Conservation (phyloP, 257 asterid species). For the Asclepias syriaca region DNA sequence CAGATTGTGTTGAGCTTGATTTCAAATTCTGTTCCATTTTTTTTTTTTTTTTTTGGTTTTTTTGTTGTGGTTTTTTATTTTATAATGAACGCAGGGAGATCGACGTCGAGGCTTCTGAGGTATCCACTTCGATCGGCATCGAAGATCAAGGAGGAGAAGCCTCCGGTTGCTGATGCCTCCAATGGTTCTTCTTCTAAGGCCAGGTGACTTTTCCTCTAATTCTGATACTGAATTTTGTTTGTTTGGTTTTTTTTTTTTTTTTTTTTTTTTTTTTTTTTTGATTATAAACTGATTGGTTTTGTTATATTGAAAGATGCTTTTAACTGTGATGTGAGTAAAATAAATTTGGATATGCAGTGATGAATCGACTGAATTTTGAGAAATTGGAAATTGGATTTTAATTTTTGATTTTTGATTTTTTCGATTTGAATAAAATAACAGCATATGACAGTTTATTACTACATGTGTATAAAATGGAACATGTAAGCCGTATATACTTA, state of each 20-base stretch:
- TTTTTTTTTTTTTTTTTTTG: background rate
- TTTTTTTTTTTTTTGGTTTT: background rate
- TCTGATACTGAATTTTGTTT: background rate
- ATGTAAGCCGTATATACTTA: background rate
- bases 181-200: constrained; percentile 52
- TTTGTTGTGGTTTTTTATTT: background rate
- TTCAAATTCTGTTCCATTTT: no score
- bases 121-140: constrained; percentile 85
- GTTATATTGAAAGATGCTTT: background rate
- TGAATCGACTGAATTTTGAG: no score
- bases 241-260: background rate
- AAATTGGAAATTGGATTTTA: background rate
- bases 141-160: constrained; percentile 59
- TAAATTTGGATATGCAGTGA: background rate
- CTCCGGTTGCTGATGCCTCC: constrained; percentile 50
- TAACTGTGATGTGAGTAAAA: no score
- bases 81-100: constrained; percentile 28
- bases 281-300: background rate
- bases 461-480: background rate
- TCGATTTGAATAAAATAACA: no score
- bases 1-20: background rate
- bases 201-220: constrained; percentile 7
- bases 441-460: no score
- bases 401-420: background rate
- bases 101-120: constrained; percentile 65